Conservation (phyloP, 805 yeast species). For the Metschnikowia baotianmanensis region DNA sequence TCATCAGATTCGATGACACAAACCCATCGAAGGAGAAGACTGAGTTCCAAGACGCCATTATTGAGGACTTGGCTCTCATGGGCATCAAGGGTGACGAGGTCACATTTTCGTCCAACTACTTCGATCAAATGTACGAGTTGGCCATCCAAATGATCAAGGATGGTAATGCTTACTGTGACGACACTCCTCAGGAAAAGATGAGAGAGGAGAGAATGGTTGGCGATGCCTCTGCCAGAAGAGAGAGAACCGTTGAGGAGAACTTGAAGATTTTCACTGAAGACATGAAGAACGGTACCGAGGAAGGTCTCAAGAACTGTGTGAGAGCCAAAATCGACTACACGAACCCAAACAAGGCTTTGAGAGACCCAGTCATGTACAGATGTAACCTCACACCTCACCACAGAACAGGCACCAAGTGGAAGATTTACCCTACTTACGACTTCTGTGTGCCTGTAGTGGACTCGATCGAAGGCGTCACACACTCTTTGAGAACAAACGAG, state of each 20-base stretch:
- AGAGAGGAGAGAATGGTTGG: slow-evolving; percentile 99
- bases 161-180: slow-evolving; percentile 97
- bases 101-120: slow-evolving; percentile 92
- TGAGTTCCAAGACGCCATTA: slow-evolving; percentile 90
- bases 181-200: slow-evolving; percentile 91
- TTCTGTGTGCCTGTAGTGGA: slow-evolving; percentile 98
- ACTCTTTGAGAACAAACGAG: slow-evolving; percentile 96
- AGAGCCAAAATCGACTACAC: slow-evolving; percentile 96
- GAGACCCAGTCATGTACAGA: slow-evolving; percentile 98
- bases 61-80: slow-evolving; percentile 85
- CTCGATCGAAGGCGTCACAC: slow-evolving; percentile 95
- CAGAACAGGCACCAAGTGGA: slow-evolving; percentile 91
- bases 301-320: slow-evolving; percentile 86
- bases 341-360: slow-evolving; percentile 87
- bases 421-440: slow-evolving; percentile 97
- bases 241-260: slow-evolving; percentile 90
- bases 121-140: slow-evolving; percentile 83
- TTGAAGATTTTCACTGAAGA: slow-evolving; percentile 80
- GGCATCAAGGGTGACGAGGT: slow-evolving; percentile 90
- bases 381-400: slow-evolving; percentile 97
- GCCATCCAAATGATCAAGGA: slow-evolving; percentile 87
- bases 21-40: slow-evolving; percentile 95
- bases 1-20: slow-evolving; percentile 96
- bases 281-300: slow-evolving; percentile 92
- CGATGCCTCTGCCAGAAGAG: slow-evolving; percentile 87